Evolutionary conservation across 192 early-diverging fungal genomes (phyloP).

Genomic region (Jimgerdemannia lactiflua): DNA sequence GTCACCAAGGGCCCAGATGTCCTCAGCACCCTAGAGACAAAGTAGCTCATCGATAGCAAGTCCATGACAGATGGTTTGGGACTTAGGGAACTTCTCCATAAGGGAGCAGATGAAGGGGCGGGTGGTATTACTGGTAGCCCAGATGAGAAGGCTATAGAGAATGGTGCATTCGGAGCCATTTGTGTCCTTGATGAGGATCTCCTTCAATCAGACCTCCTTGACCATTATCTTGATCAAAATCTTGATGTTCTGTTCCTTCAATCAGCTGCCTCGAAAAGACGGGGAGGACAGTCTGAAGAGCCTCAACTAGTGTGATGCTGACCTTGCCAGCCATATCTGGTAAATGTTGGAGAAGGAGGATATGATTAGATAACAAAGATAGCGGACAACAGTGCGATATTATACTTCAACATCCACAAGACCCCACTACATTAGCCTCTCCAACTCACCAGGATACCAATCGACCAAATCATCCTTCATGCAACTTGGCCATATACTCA

Average conservation of each 20-base stretch:
- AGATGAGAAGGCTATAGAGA: constrained; percentile 77
- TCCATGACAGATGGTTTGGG: constrained; percentile 65
- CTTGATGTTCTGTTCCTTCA: constrained; percentile 66
- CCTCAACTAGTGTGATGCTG: constrained; percentile 77
- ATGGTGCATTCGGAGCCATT: constrained; percentile 59
- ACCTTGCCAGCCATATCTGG: constrained; percentile 67
- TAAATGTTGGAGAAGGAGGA: background rate
- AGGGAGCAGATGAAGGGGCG: constrained; percentile 63
- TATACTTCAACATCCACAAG: too few species aligned
- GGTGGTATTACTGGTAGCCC: constrained; percentile 85
- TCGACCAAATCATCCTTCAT: constrained; percentile 67
- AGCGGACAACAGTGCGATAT: too few species aligned
- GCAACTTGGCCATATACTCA: constrained; percentile 79
- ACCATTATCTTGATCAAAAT: constrained; percentile 77
- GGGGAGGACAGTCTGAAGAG: constrained; percentile 72
- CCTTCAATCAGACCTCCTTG: constrained; percentile 71
- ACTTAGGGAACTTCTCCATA: constrained; percentile 55
- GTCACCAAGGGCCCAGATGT: constrained; percentile 74
- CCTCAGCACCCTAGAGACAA: constrained; percentile 55
- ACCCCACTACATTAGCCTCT: too few species aligned
- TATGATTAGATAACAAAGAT: too few species aligned
- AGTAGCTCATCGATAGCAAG: constrained; percentile 70
- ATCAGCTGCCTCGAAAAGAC: constrained; percentile 77
- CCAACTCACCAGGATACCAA: constrained; percentile 62
- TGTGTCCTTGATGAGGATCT: constrained; percentile 63